Evolutionary conservation across 257 asterid species (phyloP).

Genomic region (Linderniella brevidens): DNA sequence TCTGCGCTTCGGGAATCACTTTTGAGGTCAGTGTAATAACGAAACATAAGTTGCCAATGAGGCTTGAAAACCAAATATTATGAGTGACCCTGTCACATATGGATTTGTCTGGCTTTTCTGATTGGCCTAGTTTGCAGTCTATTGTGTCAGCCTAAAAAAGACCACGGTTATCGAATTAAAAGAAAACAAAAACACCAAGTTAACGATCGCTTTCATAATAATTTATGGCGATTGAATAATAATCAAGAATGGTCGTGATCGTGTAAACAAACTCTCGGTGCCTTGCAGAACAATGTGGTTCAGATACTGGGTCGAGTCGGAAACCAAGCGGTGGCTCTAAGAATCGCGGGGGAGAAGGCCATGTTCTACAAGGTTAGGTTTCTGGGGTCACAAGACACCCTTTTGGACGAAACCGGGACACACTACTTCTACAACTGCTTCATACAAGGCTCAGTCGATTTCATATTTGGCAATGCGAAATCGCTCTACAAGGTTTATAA

Average conservation of each 20-base stretch:
- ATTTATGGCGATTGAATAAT: too few species aligned
- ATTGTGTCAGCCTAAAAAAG: too few species aligned
- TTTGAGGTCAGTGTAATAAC: slow-evolving; percentile 22
- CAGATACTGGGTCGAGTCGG: slow-evolving; percentile 19
- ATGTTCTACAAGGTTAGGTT: slow-evolving; percentile 44
- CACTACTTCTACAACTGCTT: slow-evolving; percentile 50
- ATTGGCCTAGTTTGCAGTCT: too few species aligned
- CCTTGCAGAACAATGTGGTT: slow-evolving; percentile 42
- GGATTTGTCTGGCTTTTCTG: too few species aligned
- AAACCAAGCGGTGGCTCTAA: slow-evolving; percentile 67
- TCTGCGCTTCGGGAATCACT: slow-evolving; percentile 61
- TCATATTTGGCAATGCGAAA: slow-evolving; percentile 63
- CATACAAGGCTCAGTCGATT: slow-evolving; percentile 63
- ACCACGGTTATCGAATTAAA: too few species aligned
- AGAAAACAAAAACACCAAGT: too few species aligned
- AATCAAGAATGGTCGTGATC: too few species aligned
- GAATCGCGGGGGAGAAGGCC: slow-evolving; percentile 50
- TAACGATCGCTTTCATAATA: too few species aligned
- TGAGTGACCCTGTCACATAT: too few species aligned
- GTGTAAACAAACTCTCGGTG: too few species aligned
- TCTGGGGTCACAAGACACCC: slow-evolving; percentile 75
- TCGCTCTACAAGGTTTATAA: slow-evolving; percentile 47
- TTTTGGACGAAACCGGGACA: slow-evolving; percentile 41
- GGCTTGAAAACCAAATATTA: too few species aligned
- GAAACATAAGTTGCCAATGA: too few species aligned